These are phyloP conservation scores for Antarctomyces pellizariae DNA, from an alignment of 495 filamentous ascomycete genomes.

Conservation along the genomic window DNA sequence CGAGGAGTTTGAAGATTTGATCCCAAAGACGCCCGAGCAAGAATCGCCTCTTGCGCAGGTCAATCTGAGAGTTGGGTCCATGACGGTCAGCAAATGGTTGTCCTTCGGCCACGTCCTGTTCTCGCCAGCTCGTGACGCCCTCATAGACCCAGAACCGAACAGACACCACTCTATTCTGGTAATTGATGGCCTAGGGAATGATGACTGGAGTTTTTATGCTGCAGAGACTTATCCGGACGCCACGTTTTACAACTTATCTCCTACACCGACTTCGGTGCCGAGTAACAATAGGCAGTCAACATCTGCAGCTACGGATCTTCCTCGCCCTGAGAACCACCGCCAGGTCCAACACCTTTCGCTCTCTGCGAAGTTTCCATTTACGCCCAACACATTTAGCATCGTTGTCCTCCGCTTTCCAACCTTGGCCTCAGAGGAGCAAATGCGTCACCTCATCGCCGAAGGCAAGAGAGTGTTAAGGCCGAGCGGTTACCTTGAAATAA, in stretches of 20 bases:
- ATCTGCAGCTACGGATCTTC: constrained; percentile 11
- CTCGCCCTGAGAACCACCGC: constrained; percentile 52
- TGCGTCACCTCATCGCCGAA: constrained; percentile 62
- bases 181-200: constrained; percentile 66
- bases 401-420: constrained; percentile 78
- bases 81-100: constrained; percentile 54
- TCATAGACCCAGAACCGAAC: constrained; percentile 21
- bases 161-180: constrained; percentile 52
- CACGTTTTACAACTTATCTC: constrained; percentile 64
- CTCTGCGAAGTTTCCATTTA: constrained; percentile 59
- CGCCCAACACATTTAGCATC: constrained; percentile 58
- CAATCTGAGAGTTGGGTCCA: constrained; percentile 57
- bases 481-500: constrained; percentile 74
- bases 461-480: constrained; percentile 77
- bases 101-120: constrained; percentile 90
- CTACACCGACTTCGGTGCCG: constrained; percentile 18
- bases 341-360: constrained; percentile 54
- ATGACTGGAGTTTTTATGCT: constrained; percentile 97
- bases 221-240: constrained; percentile 74
- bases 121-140: constrained; percentile 66
- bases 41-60: constrained; percentile 46
- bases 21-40: constrained; percentile 35
- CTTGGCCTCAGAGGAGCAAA: constrained; percentile 46
- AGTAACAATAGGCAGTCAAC: constrained; percentile 14
- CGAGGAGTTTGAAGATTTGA: constrained; percentile 75